Percentiles rank a stretch among this genome's conserved stretches.
Evolutionary conservation across 495 filamentous ascomycete genomes (phyloP).

Genomic region (Trichocladium antarcticum): DNA sequence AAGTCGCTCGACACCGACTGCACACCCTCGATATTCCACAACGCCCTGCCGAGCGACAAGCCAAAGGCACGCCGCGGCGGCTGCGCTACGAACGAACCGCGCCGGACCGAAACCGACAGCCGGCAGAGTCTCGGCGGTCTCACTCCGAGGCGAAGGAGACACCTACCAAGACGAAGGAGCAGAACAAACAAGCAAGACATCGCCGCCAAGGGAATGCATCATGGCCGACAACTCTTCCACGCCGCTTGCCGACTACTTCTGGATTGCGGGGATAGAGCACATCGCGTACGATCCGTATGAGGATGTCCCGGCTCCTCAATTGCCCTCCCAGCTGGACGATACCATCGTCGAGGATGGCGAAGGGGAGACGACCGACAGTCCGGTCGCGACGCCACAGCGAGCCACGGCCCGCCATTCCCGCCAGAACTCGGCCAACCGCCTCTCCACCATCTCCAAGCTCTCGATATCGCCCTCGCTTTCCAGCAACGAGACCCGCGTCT

Average conservation of each 20-base stretch:
- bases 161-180: not conserved
- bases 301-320: conserved; percentile 24
- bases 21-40: too few species aligned
- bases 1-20: not conserved
- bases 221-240: conserved; percentile 55
- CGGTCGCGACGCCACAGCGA: conserved; percentile 32
- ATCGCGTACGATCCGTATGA: conserved; percentile 51
- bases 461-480: conserved; percentile 34
- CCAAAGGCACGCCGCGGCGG: too few species aligned
- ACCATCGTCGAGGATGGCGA: conserved; percentile 77
- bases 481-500: conserved; percentile 40
- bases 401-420: conserved; percentile 49
- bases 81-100: not conserved
- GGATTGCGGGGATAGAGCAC: conserved; percentile 89
- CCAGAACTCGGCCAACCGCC: conserved; percentile 53
- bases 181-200: conserved; percentile 6
- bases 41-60: too few species aligned
- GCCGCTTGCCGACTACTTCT: conserved; percentile 96
- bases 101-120: not conserved
- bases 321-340: conserved; percentile 42
- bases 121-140: not conserved
- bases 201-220: conserved; percentile 31
- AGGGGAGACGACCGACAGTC: conserved; percentile 32
- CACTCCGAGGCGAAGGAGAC: not conserved
- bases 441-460: conserved; percentile 53